A percentile compares a stretch with the other conserved stretches of the same genome.
Conservation (phyloP, 129 eudicot species). For the Flaveria robusta region DNA sequence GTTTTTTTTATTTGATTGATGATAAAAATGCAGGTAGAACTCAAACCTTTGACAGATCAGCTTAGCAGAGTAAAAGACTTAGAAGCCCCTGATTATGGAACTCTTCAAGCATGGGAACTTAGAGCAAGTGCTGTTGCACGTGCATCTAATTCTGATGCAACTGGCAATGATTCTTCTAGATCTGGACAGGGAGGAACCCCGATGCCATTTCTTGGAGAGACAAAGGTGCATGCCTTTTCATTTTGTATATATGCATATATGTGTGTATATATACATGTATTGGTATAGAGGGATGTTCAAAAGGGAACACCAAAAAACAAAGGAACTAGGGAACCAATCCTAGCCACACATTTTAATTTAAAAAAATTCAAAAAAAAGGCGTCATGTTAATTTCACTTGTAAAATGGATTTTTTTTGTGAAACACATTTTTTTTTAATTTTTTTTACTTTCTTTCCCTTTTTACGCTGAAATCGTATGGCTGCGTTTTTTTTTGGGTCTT, state of each 20-base stretch:
- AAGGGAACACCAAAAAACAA: not conserved
- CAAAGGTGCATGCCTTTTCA: constrained; percentile 56
- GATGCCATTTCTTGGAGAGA: constrained; percentile 89
- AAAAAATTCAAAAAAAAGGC: too few relatives aligned
- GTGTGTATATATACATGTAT: not conserved
- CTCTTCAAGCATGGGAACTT: constrained; percentile 91
- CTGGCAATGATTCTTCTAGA: constrained; percentile 59
- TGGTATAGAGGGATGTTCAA: not conserved
- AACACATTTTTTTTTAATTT: too few relatives aligned
- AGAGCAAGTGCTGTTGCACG: constrained; percentile 73
- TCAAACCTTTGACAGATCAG: constrained; percentile 81
- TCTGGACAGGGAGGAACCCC: constrained; percentile 67
- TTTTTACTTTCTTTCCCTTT: too few relatives aligned
- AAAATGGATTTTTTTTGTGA: too few relatives aligned
- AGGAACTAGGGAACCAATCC: too few relatives aligned
- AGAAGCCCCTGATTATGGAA: constrained; percentile 85
- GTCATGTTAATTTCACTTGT: too few relatives aligned
- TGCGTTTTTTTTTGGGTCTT: too few relatives aligned
- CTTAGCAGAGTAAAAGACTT: constrained; percentile 84
- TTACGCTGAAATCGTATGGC: too few relatives aligned
- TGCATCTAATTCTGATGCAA: constrained; percentile 54
- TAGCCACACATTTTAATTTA: too few relatives aligned
- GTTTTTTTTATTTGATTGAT: not conserved
- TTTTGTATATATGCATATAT: not conserved
- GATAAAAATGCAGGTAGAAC: constrained; percentile 61